Base-by-base conservation (phyloP, 2,329 filamentous ascomycete species). In the Sporothrix sp. region DNA sequence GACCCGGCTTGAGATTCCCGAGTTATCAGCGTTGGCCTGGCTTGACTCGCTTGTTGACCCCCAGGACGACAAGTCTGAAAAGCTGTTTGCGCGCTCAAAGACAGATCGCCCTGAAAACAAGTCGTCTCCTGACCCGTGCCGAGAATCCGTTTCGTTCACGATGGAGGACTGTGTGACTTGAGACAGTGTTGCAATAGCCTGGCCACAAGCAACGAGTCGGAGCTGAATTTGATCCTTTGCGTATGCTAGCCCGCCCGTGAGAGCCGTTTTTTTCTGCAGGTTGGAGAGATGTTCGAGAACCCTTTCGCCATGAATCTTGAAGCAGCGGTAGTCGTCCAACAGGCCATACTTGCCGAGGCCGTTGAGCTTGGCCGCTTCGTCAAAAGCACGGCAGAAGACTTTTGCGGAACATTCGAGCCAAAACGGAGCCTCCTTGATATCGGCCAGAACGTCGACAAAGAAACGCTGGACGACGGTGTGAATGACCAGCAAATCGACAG, bases 401-500 rank as follows among this genome's bases (percentile, higher is more conserved):
- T 61, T 60, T 2, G 70, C 64, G 3, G 75, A 69, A 18, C 71
- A 65, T 42, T 72, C 68, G 10, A 79, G 64, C 75, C 75, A 79
- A 52, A 71, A 69, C 1, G 63, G 58, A 0, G 71, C 61, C 45
- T 70, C 61, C 27, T 65, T 66, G 16, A 68, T 65, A 13, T 70
- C 65, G 18, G 63, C 63, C 3, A 77, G 61, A 0, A 66, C 65
- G 43, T 75, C 72, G 21, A 73, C 62, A 51, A 77, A 75, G 54
- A 76, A 78, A 2, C 68, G 69, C 54, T 78, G 74, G 2, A 78
- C 71, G 5, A 78, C 72, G 28, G 68, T 69, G 55, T 77, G 74
- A 7, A 77, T 63, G 21, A 70, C 62, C 1, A 78, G 66, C 18
- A 76, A 68, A 50, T 78, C 75, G 7, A 76, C 63, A 36, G 63